phyloP scores from a whole-genome alignment of 106 monocot species.

The Apostasia ramifera region DNA sequence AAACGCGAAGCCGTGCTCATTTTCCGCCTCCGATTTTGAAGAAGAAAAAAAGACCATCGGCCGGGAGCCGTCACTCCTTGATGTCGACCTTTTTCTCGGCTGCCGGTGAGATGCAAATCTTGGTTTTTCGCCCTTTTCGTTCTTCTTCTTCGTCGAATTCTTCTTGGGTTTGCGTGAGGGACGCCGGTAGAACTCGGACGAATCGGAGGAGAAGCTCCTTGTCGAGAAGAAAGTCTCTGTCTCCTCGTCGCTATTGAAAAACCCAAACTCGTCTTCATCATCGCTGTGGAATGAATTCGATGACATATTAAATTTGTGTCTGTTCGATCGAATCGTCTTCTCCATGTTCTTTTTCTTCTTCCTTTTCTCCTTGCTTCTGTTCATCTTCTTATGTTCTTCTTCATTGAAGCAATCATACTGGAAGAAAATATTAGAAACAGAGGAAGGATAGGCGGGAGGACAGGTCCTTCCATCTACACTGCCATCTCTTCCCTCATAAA shows the following conservation, averaged over 20 bases:
- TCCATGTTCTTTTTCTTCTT: constrained; percentile 8
- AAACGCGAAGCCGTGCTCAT: constrained; percentile 31
- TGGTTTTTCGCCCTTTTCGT: background rate
- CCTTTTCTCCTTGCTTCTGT: constrained; percentile 1
- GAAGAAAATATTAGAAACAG: background rate
- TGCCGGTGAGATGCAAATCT: background rate
- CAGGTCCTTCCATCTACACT: constrained; percentile 8
- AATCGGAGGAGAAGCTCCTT: constrained; percentile 64
- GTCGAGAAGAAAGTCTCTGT: constrained; percentile 40
- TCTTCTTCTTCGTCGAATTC: constrained; percentile 3
- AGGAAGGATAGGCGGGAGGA: constrained; percentile 4
- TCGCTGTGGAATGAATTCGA: constrained; percentile 30
- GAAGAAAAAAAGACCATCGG: constrained; percentile 30
- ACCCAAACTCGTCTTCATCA: constrained; percentile 5
- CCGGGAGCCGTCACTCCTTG: constrained; percentile 27
- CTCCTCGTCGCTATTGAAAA: constrained; percentile 5
- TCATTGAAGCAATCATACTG: background rate
- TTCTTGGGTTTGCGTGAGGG: constrained; percentile 12
- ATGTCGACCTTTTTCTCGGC: background rate
- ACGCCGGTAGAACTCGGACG: constrained; percentile 56
- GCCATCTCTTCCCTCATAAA: background rate
- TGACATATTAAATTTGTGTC: constrained; percentile 42
- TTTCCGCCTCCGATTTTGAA: background rate
- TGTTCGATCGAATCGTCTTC: constrained; percentile 22
- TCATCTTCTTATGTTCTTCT: background rate